A percentile compares a stretch with the other conserved stretches of the same genome.
Evolutionary conservation across 306 rosid species (phyloP).

Genomic region (Acacia confusa): DNA sequence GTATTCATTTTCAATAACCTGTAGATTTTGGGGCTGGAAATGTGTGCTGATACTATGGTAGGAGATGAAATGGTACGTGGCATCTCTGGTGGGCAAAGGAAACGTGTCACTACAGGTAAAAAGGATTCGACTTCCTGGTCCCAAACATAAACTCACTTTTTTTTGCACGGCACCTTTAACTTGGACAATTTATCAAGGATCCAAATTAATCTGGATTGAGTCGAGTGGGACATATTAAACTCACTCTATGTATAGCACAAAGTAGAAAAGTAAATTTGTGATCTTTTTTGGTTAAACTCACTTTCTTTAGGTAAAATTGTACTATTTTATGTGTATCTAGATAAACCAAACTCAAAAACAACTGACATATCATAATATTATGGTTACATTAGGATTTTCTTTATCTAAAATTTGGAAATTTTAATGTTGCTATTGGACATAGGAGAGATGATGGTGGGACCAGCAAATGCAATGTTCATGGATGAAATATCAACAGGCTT

Average conservation of each 20-base stretch:
- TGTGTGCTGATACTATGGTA: slow-evolving; percentile 51
- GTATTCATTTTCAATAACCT: not conserved
- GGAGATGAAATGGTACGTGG: slow-evolving; percentile 48
- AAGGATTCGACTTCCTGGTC: not conserved
- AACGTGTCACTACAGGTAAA: slow-evolving; percentile 54
- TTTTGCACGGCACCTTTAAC: no score
- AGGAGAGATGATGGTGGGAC: slow-evolving; percentile 63
- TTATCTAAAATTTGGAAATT: not conserved
- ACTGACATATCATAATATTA: not conserved
- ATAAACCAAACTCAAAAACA: not conserved
- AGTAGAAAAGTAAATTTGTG: no score
- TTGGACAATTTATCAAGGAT: no score
- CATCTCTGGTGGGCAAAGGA: slow-evolving; percentile 55
- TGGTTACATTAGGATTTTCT: not conserved
- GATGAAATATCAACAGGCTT: slow-evolving; percentile 57
- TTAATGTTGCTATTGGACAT: not conserved
- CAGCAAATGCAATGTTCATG: slow-evolving; percentile 50
- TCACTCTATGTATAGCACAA: no score
- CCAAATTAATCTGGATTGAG: no score
- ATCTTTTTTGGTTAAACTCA: no score
- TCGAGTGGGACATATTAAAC: no score
- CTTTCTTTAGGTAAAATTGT: no score
- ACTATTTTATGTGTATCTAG: not conserved
- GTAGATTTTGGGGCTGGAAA: slow-evolving; percentile 47
- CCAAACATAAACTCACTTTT: no score